A percentile compares a stretch with the other conserved stretches of the same genome.
These are phyloP conservation scores for Pythium oligandrum DNA, from an alignment of 352 stramenopile species.

Conservation along the genomic window DNA sequence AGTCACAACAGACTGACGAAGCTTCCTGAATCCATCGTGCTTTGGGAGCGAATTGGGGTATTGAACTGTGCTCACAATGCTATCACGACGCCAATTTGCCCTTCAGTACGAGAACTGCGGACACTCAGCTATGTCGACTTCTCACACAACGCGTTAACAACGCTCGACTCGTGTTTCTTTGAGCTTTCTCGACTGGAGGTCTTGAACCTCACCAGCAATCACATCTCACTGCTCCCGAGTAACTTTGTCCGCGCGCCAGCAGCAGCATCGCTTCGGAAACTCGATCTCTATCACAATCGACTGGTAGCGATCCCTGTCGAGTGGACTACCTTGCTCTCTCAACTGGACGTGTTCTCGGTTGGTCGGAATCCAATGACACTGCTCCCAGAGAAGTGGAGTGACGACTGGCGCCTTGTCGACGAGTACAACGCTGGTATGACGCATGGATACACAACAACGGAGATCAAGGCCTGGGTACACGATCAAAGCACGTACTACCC, in stretches of 20 bases:
- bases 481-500: conserved; percentile 51
- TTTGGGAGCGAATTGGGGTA: conserved; percentile 33
- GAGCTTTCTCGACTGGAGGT: conserved; percentile 42
- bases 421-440: conserved; percentile 41
- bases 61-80: conserved; percentile 53
- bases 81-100: conserved; percentile 32
- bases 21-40: conserved; percentile 43
- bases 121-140: conserved; percentile 57
- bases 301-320: conserved; percentile 51
- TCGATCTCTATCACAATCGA: conserved; percentile 64
- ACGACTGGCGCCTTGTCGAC: conserved; percentile 48
- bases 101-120: conserved; percentile 20
- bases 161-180: conserved; percentile 47
- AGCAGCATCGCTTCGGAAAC: conserved; percentile 28
- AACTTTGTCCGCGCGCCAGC: conserved; percentile 24
- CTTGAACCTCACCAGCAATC: conserved; percentile 48
- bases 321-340: conserved; percentile 36
- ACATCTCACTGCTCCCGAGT: conserved; percentile 33
- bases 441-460: conserved; percentile 41
- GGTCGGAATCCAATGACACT: conserved; percentile 47
- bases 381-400: conserved; percentile 64
- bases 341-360: conserved; percentile 53
- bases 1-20: conserved; percentile 44
- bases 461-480: conserved; percentile 47
- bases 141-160: conserved; percentile 39